Base-by-base conservation (phyloP, 768 basidiomycete species). In the Macrolepiota albuminosa region DNA sequence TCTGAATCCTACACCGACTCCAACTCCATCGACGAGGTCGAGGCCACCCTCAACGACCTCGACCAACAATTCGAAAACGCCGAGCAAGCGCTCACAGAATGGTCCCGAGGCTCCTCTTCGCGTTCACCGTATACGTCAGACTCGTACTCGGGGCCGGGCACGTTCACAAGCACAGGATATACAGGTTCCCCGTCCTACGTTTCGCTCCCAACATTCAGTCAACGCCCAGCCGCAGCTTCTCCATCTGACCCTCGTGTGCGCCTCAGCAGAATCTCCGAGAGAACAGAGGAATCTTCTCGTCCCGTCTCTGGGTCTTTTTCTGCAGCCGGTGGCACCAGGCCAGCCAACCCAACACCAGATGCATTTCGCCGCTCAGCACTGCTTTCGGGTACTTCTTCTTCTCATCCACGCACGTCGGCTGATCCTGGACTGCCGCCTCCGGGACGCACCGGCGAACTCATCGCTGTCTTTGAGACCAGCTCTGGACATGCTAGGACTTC, bases 241-340 rank as follows among this genome's bases (percentile, higher is more conserved):
- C 75, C 75, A 3, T 63, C 67, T 8, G 75, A 76, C 57, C 74
- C 77, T 3, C 67, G 73, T n/a, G 68, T 71, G 48, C 81, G 84
- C 10, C 77, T 93, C 21, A 93, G 91, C 67, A 87, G 82, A 2
- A 93, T 93, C 60, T 83, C 89, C 3, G 91, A 93, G 69, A 81
- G 79, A 49, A 91, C 88, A 1, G 91, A 93, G 72, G 84, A 88
- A 36, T 75, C 88, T 21, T 76, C 88, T 0, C 84, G 89, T 33
- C 89, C 89, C 0, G 70, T 72, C 6, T 80, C 84, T 0, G 75
- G 75, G 11, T 69, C 76, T 0, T 77, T 75, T 63, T 73, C 73
- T 26, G 60, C 69, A 59, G 55, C 75, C 7, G 70, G 81, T 31
- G 60, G 68, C 59, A 55, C 75, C 9, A 70, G 81, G 57, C 77